Conservation (phyloP, 352 stramenopile species). For the Bremia lactucae region DNA sequence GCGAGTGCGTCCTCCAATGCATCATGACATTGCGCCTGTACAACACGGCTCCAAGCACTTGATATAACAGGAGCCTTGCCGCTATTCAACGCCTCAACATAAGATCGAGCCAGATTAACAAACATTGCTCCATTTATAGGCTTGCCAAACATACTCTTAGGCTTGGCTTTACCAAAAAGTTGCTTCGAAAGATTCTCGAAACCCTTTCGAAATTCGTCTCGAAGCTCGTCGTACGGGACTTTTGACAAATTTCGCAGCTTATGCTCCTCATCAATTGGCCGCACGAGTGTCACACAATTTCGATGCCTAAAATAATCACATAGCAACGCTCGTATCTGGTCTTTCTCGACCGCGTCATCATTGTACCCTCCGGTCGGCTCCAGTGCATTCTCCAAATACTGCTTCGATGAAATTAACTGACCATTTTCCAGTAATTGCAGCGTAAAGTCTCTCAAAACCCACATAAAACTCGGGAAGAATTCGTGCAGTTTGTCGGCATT, state of each 20-base stretch:
- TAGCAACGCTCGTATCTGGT: constrained; percentile 75
- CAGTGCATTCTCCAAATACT: constrained; percentile 85
- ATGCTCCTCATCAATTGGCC: constrained; percentile 78
- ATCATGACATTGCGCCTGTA: constrained; percentile 77
- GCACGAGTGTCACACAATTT: constrained; percentile 86
- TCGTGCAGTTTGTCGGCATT: constrained; percentile 42
- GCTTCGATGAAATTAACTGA: constrained; percentile 78
- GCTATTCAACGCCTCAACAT: constrained; percentile 83
- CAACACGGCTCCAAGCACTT: constrained; percentile 82
- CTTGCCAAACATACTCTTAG: constrained; percentile 83
- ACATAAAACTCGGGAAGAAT: constrained; percentile 84
- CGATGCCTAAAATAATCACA: constrained; percentile 77
- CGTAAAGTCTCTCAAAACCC: constrained; percentile 87
- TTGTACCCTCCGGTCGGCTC: constrained; percentile 70
- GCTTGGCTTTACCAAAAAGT: constrained; percentile 69
- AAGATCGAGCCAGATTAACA: constrained; percentile 66
- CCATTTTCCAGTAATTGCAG: constrained; percentile 79
- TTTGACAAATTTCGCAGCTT: constrained; percentile 61
- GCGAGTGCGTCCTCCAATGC: constrained; percentile 63
- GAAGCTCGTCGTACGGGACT: constrained; percentile 62
- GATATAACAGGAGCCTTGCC: constrained; percentile 82
- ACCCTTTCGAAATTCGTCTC: constrained; percentile 68
- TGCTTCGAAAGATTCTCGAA: constrained; percentile 60
- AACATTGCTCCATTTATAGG: constrained; percentile 82
- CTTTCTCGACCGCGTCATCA: constrained; percentile 59